Evolutionary conservation across 345 rosid species (phyloP).

Genomic region (Eucalyptus regnans): DNA sequence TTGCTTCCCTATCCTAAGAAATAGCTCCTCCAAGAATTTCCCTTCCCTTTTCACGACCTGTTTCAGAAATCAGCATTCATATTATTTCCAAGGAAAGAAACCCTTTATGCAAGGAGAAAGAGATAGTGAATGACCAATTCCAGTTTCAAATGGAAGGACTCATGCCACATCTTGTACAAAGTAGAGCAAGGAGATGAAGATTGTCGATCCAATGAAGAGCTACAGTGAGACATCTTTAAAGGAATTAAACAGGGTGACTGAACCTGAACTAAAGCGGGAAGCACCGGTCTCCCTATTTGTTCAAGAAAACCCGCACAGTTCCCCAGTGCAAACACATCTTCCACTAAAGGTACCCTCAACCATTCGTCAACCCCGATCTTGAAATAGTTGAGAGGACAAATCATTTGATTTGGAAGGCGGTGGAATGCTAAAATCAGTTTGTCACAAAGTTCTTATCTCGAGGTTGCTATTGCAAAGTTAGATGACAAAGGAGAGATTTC

Average conservation of each 20-base stretch:
- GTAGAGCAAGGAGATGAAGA: not conserved
- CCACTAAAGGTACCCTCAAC: slow-evolving; percentile 42
- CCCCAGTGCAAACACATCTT: slow-evolving; percentile 61
- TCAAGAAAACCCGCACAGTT: slow-evolving; percentile 69
- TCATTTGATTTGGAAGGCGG: not conserved
- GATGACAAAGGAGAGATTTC: not conserved
- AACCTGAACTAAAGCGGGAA: slow-evolving; percentile 69
- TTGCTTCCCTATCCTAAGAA: slow-evolving; percentile 36
- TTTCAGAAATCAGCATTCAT: not conserved
- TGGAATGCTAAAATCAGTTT: not conserved
- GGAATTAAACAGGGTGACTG: not conserved
- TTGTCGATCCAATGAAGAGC: not conserved
- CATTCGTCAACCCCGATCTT: slow-evolving; percentile 58
- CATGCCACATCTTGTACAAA: not conserved
- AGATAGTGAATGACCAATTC: not conserved
- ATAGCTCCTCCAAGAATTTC: slow-evolving; percentile 35
- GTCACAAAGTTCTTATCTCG: not conserved
- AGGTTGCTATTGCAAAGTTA: not conserved
- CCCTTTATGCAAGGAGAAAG: not conserved
- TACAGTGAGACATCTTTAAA: not conserved
- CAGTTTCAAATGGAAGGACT: not conserved
- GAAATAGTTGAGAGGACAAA: not conserved
- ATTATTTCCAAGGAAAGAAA: not conserved
- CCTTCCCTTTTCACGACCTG: slow-evolving; percentile 76
- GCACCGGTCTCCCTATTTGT: slow-evolving; percentile 50